Conservation (phyloP, 1,139 yeast species). For the Torulaspora globosa region DNA sequence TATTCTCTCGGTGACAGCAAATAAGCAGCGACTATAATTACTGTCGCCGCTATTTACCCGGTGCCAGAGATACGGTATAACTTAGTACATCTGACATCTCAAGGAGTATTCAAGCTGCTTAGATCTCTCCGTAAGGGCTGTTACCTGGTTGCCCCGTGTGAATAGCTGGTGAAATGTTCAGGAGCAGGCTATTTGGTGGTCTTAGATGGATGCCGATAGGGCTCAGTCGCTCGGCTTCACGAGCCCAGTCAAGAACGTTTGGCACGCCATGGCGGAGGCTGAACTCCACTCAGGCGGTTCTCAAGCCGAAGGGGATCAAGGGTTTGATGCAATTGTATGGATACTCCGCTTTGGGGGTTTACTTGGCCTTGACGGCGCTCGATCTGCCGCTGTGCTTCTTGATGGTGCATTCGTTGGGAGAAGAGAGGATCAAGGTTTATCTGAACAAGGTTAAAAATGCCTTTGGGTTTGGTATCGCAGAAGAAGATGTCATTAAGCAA, state of each 20-base stretch:
- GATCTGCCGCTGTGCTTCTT: conserved; percentile 83
- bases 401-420: conserved; percentile 81
- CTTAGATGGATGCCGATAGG: conserved; percentile 4
- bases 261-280: conserved; percentile 5
- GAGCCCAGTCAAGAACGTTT: background rate
- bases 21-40: background rate
- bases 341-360: conserved; percentile 83
- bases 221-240: conserved; percentile 3
- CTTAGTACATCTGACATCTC: background rate
- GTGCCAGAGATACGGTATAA: background rate
- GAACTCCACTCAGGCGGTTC: conserved; percentile 9
- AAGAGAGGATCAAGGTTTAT: conserved; percentile 65
- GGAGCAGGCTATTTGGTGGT: background rate
- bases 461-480: conserved; percentile 55
- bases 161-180: conserved; percentile 1
- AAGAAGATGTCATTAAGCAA: conserved; percentile 32
- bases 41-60: conserved; percentile 2
- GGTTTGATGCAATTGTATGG: conserved; percentile 83
- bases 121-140: background rate
- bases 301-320: conserved; percentile 38
- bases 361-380: conserved; percentile 60
- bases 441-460: conserved; percentile 58
- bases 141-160: background rate
- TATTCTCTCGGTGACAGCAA: background rate
- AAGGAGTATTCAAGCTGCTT: background rate